Conservation (phyloP, 805 yeast genomes). For the Cyberlindnera maclurae region DNA sequence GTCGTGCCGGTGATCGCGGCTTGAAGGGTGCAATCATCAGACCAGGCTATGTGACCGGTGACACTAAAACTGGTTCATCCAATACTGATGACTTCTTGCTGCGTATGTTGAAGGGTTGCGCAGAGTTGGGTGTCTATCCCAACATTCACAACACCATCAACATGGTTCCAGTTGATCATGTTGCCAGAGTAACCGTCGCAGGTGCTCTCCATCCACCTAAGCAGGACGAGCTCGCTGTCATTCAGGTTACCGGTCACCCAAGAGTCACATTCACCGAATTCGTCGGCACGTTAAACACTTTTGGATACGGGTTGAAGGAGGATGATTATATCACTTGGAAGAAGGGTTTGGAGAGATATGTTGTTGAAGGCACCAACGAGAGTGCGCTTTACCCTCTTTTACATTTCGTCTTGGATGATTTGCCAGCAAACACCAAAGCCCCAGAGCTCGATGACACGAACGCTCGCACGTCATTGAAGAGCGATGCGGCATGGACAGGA, state of each 20-base stretch:
- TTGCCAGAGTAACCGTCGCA: conserved; percentile 84
- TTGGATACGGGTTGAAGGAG: conserved; percentile 63
- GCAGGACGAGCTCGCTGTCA: conserved; percentile 52
- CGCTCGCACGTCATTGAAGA: conserved; percentile 60
- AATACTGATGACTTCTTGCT: conserved; percentile 95
- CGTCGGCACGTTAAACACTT: conserved; percentile 53
- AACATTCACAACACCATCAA: conserved; percentile 82
- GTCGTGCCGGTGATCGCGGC: conserved; percentile 85
- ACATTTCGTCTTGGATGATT: conserved; percentile 88
- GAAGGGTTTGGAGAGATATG: conserved; percentile 63
- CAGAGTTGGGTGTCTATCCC: conserved; percentile 80
- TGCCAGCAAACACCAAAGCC: conserved; percentile 87
- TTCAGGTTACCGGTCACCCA: conserved; percentile 97
- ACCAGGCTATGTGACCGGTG: conserved; percentile 96
- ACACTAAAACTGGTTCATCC: conserved; percentile 73
- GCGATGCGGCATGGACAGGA: conserved; percentile 58
- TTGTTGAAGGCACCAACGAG: conserved; percentile 65
- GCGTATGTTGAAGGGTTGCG: conserved; percentile 91
- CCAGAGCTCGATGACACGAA: conserved; percentile 91
- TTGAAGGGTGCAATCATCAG: conserved; percentile 83
- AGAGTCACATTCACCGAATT: conserved; percentile 75
- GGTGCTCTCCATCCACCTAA: conserved; percentile 72
- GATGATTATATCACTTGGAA: conserved; percentile 79
- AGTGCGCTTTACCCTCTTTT: conserved; percentile 88
- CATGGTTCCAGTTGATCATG: conserved; percentile 98